Evolutionary conservation across 495 filamentous ascomycete species (phyloP).

Genomic region (Neurospora sp.): DNA sequence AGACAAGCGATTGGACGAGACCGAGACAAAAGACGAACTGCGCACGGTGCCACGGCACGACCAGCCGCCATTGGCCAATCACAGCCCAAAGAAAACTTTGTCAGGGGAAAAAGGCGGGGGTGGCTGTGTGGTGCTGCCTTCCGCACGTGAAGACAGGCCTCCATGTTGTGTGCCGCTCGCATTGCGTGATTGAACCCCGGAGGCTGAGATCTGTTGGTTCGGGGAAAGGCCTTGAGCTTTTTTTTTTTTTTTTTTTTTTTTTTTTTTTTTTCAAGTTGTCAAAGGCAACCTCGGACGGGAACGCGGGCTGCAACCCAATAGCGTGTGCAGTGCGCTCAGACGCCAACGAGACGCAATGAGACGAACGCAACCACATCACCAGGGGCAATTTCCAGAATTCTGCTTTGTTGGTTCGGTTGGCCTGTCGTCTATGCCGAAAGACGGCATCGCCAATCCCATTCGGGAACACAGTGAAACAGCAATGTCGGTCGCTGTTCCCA

Average conservation of each 20-base stretch:
- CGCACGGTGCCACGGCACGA: not conserved
- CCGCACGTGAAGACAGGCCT: not conserved
- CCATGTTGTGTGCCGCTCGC: not conserved
- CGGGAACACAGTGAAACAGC: not conserved
- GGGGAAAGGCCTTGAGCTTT: not conserved
- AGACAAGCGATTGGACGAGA: not conserved
- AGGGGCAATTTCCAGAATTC: not conserved
- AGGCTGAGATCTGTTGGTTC: not conserved
- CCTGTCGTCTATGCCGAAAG: not conserved
- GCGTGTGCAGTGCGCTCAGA: not conserved
- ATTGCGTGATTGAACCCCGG: not conserved
- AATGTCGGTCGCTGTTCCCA: not conserved
- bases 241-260: not conserved
- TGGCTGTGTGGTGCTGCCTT: not conserved
- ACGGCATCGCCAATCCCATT: not conserved
- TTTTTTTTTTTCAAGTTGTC: not conserved
- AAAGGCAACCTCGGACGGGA: not conserved
- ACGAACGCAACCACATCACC: not conserved
- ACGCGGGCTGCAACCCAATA: not conserved
- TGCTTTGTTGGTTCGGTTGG: not conserved
- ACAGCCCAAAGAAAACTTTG: not conserved
- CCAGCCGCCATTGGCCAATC: not conserved
- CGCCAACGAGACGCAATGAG: not conserved
- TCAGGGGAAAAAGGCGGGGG: not conserved
- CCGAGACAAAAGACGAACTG: not conserved